A percentile compares a stretch with the other conserved stretches of the same genome.
These are phyloP conservation scores for Tylopilus plumbeoviolaceoides DNA, from an alignment of 768 basidiomycete genomes.

Conservation along the genomic window DNA sequence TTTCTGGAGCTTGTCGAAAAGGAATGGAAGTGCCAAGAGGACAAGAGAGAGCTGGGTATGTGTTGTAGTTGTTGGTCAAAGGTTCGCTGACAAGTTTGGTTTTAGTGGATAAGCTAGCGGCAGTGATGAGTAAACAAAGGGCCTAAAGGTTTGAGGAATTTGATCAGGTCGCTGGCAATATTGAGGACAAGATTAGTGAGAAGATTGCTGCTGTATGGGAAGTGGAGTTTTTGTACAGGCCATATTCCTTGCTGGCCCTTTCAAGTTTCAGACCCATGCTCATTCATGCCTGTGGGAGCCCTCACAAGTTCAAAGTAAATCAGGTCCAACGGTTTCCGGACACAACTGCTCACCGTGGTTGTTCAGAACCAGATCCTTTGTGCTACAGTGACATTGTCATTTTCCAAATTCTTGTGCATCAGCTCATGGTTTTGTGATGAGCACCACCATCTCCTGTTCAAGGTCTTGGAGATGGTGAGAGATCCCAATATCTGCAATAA, in stretches of 20 bases:
- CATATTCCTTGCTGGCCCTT: constrained; percentile 72
- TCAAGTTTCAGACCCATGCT: constrained; percentile 94
- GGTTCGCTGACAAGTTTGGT: background rate
- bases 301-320: constrained; percentile 82
- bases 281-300: constrained; percentile 85
- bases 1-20: constrained; percentile 93
- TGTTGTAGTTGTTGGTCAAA: background rate
- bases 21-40: constrained; percentile 95
- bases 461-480: constrained; percentile 86
- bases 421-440: constrained; percentile 87
- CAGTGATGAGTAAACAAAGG: constrained; percentile 34
- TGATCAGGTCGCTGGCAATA: constrained; percentile 95
- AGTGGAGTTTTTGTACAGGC: constrained; percentile 80
- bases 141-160: constrained; percentile 79
- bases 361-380: constrained; percentile 78
- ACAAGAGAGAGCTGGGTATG: constrained; percentile 77
- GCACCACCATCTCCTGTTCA: constrained; percentile 86
- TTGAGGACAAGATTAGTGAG: constrained; percentile 98
- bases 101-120: constrained; percentile 58
- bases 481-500: constrained; percentile 91
- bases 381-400: constrained; percentile 82
- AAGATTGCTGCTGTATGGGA: constrained; percentile 81
- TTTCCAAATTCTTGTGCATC: constrained; percentile 96
- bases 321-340: background rate
- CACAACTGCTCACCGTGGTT: constrained; percentile 2